Evolutionary conservation across 305 asterid genomes (phyloP).

Genomic region (Fraxinus xanthoxyloides): DNA sequence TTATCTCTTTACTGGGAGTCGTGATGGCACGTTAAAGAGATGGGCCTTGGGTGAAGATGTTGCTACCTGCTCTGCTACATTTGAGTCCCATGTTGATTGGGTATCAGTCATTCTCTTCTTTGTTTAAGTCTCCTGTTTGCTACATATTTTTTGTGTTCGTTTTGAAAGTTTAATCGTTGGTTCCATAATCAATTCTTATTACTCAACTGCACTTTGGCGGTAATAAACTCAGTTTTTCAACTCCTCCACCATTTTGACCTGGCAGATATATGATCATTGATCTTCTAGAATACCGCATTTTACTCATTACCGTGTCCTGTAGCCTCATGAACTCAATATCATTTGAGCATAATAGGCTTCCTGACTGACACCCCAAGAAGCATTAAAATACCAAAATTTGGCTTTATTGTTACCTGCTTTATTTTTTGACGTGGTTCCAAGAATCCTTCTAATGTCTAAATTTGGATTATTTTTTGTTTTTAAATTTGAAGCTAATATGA

Average conservation of each 20-base stretch:
- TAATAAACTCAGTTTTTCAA: not conserved
- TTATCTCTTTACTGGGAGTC: constrained; percentile 84
- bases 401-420: not conserved
- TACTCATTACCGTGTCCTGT: not conserved
- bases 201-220: not conserved
- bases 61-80: constrained; percentile 83
- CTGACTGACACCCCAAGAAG: not conserved
- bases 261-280: constrained; percentile 11
- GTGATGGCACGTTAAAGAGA: constrained; percentile 91
- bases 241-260: not conserved
- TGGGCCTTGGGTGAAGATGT: constrained; percentile 74
- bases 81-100: constrained; percentile 98
- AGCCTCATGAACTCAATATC: constrained; percentile 10
- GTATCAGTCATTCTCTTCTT: constrained; percentile 40
- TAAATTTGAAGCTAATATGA: not conserved
- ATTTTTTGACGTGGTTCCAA: constrained; percentile 4
- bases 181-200: not conserved
- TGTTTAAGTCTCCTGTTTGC: constrained; percentile 13
- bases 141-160: not conserved
- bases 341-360: not conserved
- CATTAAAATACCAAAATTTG: not conserved
- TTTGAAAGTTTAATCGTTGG: not conserved
- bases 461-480: not conserved
- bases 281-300: constrained; percentile 11
- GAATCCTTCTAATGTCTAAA: not conserved